Conservation (phyloP, 2,329 filamentous ascomycete genomes). For the Cucurbitaria berberidis region DNA sequence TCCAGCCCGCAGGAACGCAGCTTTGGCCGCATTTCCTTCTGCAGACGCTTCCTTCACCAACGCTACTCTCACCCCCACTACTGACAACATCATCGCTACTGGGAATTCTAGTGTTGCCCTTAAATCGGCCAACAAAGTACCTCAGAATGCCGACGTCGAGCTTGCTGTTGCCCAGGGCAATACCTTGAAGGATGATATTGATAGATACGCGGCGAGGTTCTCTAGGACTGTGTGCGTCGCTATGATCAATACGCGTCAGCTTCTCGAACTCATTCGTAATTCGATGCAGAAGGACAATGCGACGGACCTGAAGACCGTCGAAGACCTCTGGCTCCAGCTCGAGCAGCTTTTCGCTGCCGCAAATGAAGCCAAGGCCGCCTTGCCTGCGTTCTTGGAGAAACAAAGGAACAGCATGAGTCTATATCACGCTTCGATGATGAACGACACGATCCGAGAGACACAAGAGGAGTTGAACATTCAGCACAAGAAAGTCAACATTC, state of each 20-base stretch:
- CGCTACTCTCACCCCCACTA: background rate
- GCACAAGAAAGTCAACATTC: slow-evolving; percentile 37
- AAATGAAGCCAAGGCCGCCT: slow-evolving; percentile 22
- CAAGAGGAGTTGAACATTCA: slow-evolving; percentile 35
- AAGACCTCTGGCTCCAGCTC: slow-evolving; percentile 35
- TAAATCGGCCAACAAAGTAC: background rate
- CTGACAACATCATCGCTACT: slow-evolving; percentile 26
- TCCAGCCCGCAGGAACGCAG: slow-evolving; percentile 8
- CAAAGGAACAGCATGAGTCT: slow-evolving; percentile 38
- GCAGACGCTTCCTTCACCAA: slow-evolving; percentile 4
- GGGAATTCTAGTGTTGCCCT: background rate
- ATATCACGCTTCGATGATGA: slow-evolving; percentile 30
- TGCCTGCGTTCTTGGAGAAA: slow-evolving; percentile 35
- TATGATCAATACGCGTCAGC: slow-evolving; percentile 24
- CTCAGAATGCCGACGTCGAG: slow-evolving; percentile 19
- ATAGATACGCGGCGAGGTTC: slow-evolving; percentile 23
- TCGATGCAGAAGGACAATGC: slow-evolving; percentile 20
- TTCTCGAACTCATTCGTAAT: slow-evolving; percentile 33
- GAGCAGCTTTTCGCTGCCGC: slow-evolving; percentile 30
- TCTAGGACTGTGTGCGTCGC: slow-evolving; percentile 23
- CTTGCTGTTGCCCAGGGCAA: slow-evolving; percentile 31
- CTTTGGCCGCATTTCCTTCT: slow-evolving; percentile 9
- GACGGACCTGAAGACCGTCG: slow-evolving; percentile 17
- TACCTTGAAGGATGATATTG: slow-evolving; percentile 28
- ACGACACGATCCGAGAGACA: slow-evolving; percentile 28